Evolutionary conservation across 176 grass and related monocot genomes (phyloP), one percentile per base, ranked within the genome.

Genomic region (Rhynchospora pubera): DNA sequence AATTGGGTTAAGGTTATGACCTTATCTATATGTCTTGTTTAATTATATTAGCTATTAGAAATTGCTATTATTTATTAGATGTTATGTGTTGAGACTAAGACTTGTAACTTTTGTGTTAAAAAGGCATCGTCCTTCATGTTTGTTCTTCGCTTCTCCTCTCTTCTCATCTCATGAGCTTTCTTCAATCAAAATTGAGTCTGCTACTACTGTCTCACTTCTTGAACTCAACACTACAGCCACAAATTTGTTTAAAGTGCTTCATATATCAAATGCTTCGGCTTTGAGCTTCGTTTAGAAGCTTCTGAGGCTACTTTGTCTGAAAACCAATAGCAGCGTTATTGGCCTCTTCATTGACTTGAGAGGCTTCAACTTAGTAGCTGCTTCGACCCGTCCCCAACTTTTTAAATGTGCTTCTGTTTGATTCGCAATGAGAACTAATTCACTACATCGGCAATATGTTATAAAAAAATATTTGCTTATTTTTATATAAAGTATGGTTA

Each of bases 1-100:
- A 87, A 92, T 86, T 93, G 85, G 87, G 83, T 89, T 94, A 94
- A 98, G 96, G 92, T 89, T 90, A 75, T 94, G 87, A 82, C 92
- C 89, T 94, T 88, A 88, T 89, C 88, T 89, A 84, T 83, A 53
- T 82, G 83, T 86, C 59, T 62, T 56, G 76, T 81, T 79, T 48
- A 78, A 83, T 84, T 42, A 84, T 86, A 60, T 93, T 87, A 64
- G 57, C 62, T 86, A 67, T 75, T 87, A 83, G 57, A 82, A 22
- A 59, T 88, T 74, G 70, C 19, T 74, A 52, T 74, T 74, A 15
- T 26, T 74, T 79, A 83, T 86, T 65, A 64, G 62, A 82, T 79
- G 82, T 56, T 77, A 65, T 65, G 66, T 75, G 62, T 84, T 91
- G 85, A 83, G 81, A 87, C 95, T 98, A 88, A 93, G 87, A 89